phyloP scores from a whole-genome alignment of 2,329 filamentous ascomycete genomes.

The Fusarium equiseti region DNA sequence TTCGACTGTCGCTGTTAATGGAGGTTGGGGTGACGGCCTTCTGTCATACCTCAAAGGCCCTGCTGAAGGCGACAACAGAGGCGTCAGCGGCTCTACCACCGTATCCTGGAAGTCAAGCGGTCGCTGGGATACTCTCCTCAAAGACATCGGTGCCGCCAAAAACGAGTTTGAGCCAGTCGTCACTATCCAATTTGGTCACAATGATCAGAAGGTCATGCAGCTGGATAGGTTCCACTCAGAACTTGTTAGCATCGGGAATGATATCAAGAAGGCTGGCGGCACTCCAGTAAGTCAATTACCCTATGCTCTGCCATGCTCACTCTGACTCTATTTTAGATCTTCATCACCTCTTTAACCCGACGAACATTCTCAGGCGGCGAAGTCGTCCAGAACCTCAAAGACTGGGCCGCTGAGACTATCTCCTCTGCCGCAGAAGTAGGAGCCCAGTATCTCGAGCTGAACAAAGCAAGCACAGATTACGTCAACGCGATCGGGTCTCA shows the following conservation, averaged over 20 bases:
- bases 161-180: constrained; percentile 1
- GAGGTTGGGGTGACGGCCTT: constrained; percentile 6
- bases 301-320: too few relatives aligned
- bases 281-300: neutral
- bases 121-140: constrained; percentile 7
- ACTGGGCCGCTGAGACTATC: constrained; percentile 11
- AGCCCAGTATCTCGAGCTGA: neutral
- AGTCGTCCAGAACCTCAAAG: constrained; percentile 14
- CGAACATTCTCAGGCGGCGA: neutral
- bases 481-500: neutral
- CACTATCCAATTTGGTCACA: constrained; percentile 14
- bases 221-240: neutral
- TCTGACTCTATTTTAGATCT: neutral
- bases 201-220: constrained; percentile 14
- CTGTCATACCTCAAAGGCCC: neutral
- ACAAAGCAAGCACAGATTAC: constrained; percentile 16
- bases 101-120: constrained; percentile 17
- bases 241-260: neutral
- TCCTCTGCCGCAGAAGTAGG: neutral
- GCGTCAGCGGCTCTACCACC: constrained; percentile 8
- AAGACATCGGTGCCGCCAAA: neutral
- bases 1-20: neutral
- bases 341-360: constrained; percentile 5
- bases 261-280: constrained; percentile 5
- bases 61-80: neutral